Base-by-base conservation (phyloP, 164 flowering plant species). In the Akebia trifoliata region DNA sequence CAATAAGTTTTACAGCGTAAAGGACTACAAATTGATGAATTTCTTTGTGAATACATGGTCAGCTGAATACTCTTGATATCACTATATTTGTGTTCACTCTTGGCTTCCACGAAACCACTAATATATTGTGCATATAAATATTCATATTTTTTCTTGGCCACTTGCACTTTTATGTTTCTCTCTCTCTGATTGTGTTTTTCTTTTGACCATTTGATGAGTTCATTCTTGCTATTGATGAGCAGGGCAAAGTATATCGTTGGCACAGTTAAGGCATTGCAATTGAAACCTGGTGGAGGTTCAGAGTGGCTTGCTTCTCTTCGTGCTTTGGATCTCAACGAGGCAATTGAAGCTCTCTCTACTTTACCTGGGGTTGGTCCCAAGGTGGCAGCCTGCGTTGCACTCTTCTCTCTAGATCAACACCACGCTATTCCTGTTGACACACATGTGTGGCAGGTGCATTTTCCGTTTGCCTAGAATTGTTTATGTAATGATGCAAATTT, bases 401-500 rank as follows among this genome's bases (percentile, higher is more conserved):
- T 90, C 63, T 93, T 93, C 72, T 86, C 97, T 63, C 82, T 93
- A 15, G 99, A 93, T 69, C 97, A 90, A 32, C 95, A 87, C 57
- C 84, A 84, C 52, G 97, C 96, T 51, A 76, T 93, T 74, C 97
- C 97, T 12, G 97, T 90, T 61, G 99, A 90, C 73, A 87, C 96
- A 2, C 99, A 90, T 64, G 96, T 87, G 37, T 90, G 99, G 99
- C 67, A 81, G 95, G 98, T 89, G 59, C 32, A 59, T 35, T 32
- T 15, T 4, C 46, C 3, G 29, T 45, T 36, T 60, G 61, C 4
- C 21, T 57, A 22, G 11, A 0, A 22, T 2, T 8, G 14, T 48
- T 48, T 26, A 14, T 4, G 22, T 4, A 8, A 26, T 48, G 5
- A 29, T 26, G 17, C 15, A 2, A 4, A 4, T 7, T 18, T 4